Evolutionary conservation across 106 monocot species (phyloP), one percentile per base, ranked within the genome.

Genomic region (Cymbidium sinense): DNA sequence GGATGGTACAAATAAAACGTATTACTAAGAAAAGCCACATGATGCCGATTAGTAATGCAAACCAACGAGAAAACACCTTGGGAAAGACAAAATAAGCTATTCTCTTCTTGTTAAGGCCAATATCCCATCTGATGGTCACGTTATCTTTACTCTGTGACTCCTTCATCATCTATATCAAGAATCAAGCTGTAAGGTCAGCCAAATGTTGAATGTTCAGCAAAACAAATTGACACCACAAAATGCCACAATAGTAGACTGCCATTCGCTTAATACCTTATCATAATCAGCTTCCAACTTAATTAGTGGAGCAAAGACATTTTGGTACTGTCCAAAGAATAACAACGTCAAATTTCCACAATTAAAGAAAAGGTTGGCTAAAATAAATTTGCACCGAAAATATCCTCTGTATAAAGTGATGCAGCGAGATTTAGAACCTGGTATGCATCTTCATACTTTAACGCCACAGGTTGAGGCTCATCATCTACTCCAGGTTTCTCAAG

Each of bases 261-360:
- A 74, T 17, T 47, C 12, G 44, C 36, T 19, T 71, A 37, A 12
- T 86, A 99, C 99, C 86, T 99, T 99, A 82, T 99, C 99, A 89
- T 99, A 99, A 85, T 99, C 95, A 85, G 99, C 99, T 91, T 99
- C 99, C 80, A 99, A 95, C 85, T 99, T 99, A 70, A 99, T 90
- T 2, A 99, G 93, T 73, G 99, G 99, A 54, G 99, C 99, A 86
- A 99, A 99, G 10, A 99, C 91, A 88, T 99, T 99, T 99, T 99
- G 99, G 81, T 99, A 99, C 99, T 99, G 99, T 67, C 39, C 79
- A 81, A 76, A 29, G 43, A 77, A 61, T 30, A 70, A 20, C 33
- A 43, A 35, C 15, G 36, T 70, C 19, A 75, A n/a, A 70, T 50
- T 35, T 27, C 36, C 35, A 21, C 27, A 47, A 35, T 36, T 37